Percentiles rank a stretch among this genome's conserved stretches.
phyloP scores from a whole-genome alignment of 176 grass and related monocot species.

The Phyllostachys edulis region DNA sequence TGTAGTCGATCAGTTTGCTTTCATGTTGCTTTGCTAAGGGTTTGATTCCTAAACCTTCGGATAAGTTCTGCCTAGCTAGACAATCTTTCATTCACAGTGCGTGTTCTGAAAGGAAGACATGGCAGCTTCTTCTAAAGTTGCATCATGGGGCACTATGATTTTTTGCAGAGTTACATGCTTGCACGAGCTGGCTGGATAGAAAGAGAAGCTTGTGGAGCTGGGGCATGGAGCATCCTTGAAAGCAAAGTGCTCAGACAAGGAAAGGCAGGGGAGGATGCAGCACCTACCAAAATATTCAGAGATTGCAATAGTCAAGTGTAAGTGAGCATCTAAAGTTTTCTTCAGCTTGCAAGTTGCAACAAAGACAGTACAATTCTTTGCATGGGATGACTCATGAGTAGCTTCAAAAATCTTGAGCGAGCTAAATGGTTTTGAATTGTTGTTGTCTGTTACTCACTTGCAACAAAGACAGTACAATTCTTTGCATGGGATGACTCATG shows the following conservation, averaged over 20 bases:
- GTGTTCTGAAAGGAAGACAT: conserved; percentile 35
- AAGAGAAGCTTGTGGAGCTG: background rate
- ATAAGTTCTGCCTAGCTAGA: background rate
- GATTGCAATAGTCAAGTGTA: background rate
- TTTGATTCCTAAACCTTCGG: background rate
- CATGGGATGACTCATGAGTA: background rate
- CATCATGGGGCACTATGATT: conserved; percentile 15
- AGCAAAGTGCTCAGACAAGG: background rate
- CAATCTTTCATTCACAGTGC: conserved; percentile 7
- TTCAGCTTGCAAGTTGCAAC: background rate
- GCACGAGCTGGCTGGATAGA: conserved; percentile 11
- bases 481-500: too few relatives aligned
- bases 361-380: background rate
- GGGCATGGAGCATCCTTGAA: background rate
- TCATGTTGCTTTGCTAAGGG: background rate
- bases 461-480: too few relatives aligned
- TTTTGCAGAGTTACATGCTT: conserved; percentile 1
- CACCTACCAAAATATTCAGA: background rate
- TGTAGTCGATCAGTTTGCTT: background rate
- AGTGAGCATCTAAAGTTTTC: background rate
- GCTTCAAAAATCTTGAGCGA: background rate
- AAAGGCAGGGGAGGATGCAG: background rate
- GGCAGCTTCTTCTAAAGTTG: conserved; percentile 20
- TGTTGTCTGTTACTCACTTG: background rate
- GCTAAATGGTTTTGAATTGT: background rate